Evolutionary conservation across 2,329 filamentous ascomycete genomes (phyloP).

Genomic region (Kalmusia sp.): DNA sequence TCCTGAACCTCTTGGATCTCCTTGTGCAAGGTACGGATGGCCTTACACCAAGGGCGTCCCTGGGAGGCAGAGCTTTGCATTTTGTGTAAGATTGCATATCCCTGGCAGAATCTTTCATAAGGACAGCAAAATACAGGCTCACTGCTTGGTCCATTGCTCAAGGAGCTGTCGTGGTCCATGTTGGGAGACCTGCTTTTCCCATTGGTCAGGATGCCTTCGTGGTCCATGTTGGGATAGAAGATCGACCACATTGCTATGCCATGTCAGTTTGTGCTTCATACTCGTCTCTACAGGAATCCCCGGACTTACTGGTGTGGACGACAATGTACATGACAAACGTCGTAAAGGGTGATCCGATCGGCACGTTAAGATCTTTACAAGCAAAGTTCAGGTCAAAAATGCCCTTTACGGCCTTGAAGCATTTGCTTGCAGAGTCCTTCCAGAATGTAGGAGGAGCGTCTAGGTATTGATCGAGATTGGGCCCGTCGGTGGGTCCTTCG

Average conservation of each 20-base stretch:
- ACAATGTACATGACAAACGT: conserved; percentile 73
- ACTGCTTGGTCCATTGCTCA: no score
- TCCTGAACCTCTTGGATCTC: no score
- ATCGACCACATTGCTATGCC: conserved; percentile 66
- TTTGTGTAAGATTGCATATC: no score
- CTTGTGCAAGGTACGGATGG: no score
- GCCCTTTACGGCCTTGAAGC: conserved; percentile 68
- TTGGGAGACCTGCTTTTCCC: no score
- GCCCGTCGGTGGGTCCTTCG: conserved; percentile 65
- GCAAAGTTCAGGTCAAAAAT: conserved; percentile 71
- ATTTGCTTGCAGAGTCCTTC: conserved; percentile 66
- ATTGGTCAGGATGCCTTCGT: conserved; percentile 59
- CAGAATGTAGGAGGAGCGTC: conserved; percentile 58
- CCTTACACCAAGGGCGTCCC: no score
- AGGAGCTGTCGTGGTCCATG: no score
- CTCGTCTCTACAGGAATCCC: not conserved
- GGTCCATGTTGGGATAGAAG: conserved; percentile 74
- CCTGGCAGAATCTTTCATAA: no score
- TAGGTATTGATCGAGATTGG: conserved; percentile 58
- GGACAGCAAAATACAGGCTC: no score
- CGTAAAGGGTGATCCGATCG: conserved; percentile 72
- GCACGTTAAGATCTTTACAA: conserved; percentile 64
- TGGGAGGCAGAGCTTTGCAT: no score
- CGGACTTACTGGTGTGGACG: conserved; percentile 61
- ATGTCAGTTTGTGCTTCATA: conserved; percentile 13